Evolutionary conservation across 208 protist genomes (phyloP).

Genomic region (Leishmania gerbilli): DNA sequence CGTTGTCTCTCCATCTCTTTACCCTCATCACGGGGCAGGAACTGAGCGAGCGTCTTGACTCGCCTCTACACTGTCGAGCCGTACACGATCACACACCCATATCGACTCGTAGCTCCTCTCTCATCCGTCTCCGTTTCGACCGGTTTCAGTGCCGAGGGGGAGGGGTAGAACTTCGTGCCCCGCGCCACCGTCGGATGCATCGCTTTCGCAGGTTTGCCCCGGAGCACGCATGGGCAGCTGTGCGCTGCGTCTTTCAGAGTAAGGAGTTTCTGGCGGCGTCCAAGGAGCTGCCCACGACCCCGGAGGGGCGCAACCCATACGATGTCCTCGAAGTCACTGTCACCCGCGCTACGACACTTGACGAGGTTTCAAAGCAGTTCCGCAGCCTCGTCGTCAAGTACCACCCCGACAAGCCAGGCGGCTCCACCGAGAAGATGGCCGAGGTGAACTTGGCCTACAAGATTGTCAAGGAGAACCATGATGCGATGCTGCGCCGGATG

Average conservation of each 20-base stretch:
- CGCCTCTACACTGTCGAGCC: not conserved
- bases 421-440: constrained; percentile 89
- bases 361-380: constrained; percentile 89
- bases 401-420: constrained; percentile 89
- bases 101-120: not conserved
- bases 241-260: constrained; percentile 76
- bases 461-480: constrained; percentile 89
- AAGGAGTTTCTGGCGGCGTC: constrained; percentile 76
- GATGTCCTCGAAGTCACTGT: constrained; percentile 89
- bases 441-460: constrained; percentile 90
- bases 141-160: not conserved
- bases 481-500: constrained; percentile 63
- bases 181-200: constrained; percentile 21
- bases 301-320: constrained; percentile 87
- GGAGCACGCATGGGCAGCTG: constrained; percentile 7
- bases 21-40: not conserved
- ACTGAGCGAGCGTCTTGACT: not conserved
- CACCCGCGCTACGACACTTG: constrained; percentile 64
- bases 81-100: not conserved
- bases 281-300: constrained; percentile 80
- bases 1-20: constrained; percentile 14
- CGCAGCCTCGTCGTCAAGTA: constrained; percentile 82
- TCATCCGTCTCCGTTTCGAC: not conserved
- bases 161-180: not conserved
- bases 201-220: constrained; percentile 23